Percentiles rank a stretch among this genome's conserved stretches.
phyloP scores from a whole-genome alignment of 2,329 filamentous ascomycete genomes.

The Scedosporium apiospermum region DNA sequence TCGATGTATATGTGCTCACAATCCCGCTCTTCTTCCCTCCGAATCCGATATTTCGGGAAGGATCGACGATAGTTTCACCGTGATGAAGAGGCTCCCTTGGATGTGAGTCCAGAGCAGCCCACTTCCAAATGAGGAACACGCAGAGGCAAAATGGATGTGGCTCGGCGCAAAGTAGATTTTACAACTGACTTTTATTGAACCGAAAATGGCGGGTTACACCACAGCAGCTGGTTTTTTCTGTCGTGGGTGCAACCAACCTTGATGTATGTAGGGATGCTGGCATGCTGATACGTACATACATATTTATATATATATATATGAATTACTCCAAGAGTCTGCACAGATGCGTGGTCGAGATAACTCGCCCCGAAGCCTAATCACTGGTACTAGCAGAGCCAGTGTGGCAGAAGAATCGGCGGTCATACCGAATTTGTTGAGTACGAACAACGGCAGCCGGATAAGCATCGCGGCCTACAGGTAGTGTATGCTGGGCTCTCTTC shows the following conservation, averaged over 20 bases:
- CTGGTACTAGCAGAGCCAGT: not conserved
- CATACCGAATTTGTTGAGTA: not conserved
- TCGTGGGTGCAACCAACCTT: not conserved
- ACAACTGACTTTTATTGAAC: not conserved
- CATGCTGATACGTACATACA: not conserved
- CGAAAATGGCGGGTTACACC: not conserved
- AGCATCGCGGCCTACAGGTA: not conserved
- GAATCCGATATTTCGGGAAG: not conserved
- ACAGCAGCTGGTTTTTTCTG: not conserved
- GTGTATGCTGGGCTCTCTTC: not conserved
- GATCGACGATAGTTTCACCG: not conserved
- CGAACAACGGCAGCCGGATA: not conserved
- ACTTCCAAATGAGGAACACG: not conserved
- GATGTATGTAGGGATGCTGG: not conserved
- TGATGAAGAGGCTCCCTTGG: not conserved
- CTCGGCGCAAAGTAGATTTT: not conserved
- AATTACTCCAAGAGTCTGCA: not conserved
- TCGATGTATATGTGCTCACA: not conserved
- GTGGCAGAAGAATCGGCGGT: not conserved
- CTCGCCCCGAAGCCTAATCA: not conserved
- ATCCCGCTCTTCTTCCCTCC: not conserved
- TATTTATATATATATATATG: too few relatives aligned
- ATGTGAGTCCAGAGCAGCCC: not conserved
- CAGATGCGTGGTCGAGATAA: not conserved
- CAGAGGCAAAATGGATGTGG: not conserved